These are phyloP conservation scores for Neonectria sp. DNA, from an alignment of 2,329 filamentous ascomycete genomes.

Conservation along the genomic window DNA sequence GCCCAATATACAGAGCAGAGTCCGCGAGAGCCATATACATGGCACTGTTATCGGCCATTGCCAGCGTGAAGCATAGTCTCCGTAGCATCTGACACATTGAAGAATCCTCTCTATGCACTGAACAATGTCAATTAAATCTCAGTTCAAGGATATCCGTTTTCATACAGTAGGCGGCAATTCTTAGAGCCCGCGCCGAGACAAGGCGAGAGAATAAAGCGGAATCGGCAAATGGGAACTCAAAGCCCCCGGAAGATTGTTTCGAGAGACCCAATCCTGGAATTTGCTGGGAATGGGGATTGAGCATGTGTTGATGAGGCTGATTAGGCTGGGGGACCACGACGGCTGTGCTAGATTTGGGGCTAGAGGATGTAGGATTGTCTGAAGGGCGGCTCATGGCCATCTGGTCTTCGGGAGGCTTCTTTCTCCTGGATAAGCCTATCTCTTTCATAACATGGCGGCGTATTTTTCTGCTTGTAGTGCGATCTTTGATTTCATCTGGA, in stretches of 20 bases:
- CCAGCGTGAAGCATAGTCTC: not conserved
- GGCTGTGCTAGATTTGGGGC: not conserved
- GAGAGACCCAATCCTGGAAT: not conserved
- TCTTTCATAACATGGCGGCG: constrained; percentile 32
- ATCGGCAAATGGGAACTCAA: not conserved
- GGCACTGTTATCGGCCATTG: not conserved
- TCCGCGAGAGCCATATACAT: constrained; percentile 8
- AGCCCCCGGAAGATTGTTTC: not conserved
- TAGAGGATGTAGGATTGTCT: not conserved
- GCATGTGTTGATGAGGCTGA: not conserved
- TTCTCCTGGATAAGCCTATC: constrained; percentile 13
- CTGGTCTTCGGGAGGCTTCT: not conserved
- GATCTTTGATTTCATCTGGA: constrained; percentile 20
- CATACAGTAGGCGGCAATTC: not conserved
- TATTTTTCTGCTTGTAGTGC: constrained; percentile 19
- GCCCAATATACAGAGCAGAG: not conserved
- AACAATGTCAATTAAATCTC: not conserved
- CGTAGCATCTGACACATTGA: constrained; percentile 2
- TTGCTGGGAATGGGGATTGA: not conserved
- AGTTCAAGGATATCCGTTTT: not conserved
- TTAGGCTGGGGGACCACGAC: not conserved
- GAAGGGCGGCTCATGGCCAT: not conserved
- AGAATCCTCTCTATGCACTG: not conserved
- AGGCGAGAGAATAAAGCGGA: not conserved
- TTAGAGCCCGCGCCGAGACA: not conserved